A percentile compares a stretch with the other conserved stretches of the same genome.
Conservation (phyloP, 2,329 filamentous ascomycete species). For the Chaetomiaceae sp. region DNA sequence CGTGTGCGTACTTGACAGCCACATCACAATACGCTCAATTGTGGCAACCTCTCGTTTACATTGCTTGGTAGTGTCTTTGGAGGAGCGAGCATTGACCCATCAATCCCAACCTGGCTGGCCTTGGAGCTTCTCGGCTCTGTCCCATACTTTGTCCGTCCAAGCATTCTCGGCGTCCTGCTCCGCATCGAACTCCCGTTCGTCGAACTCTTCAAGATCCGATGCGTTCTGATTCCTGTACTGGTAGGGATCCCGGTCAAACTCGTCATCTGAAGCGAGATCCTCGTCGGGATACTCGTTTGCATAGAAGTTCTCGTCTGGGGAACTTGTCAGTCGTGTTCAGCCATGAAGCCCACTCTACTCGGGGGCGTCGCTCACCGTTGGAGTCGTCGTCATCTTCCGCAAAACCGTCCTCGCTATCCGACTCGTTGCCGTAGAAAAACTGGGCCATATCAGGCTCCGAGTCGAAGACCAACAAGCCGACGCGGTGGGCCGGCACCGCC, state of each 20-base stretch:
- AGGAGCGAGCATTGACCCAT: not conserved
- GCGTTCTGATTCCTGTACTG: slow-evolving; percentile 47
- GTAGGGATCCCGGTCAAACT: slow-evolving; percentile 52
- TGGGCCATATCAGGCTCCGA: slow-evolving; percentile 49
- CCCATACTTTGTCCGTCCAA: slow-evolving; percentile 10
- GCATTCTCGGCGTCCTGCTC: slow-evolving; percentile 42
- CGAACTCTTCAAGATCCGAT: slow-evolving; percentile 51
- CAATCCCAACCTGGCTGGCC: not conserved
- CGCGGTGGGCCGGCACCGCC: slow-evolving; percentile 42
- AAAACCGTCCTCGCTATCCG: slow-evolving; percentile 56
- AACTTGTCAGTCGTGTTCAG: not conserved
- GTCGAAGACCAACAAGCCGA: slow-evolving; percentile 53
- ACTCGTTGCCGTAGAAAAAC: slow-evolving; percentile 54
- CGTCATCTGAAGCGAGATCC: slow-evolving; percentile 66
- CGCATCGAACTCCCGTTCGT: slow-evolving; percentile 22
- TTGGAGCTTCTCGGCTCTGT: not conserved
- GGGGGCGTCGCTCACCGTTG: slow-evolving; percentile 54
- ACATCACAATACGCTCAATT: not conserved
- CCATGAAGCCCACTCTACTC: too few species aligned
- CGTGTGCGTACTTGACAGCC: not conserved
- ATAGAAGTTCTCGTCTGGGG: slow-evolving; percentile 69
- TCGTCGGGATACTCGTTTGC: slow-evolving; percentile 76
- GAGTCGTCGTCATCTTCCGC: slow-evolving; percentile 58
- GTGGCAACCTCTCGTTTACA: not conserved
- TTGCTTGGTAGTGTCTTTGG: not conserved